Conservation (phyloP, 2,329 filamentous ascomycete genomes). For the Xylariaceae sp. region DNA sequence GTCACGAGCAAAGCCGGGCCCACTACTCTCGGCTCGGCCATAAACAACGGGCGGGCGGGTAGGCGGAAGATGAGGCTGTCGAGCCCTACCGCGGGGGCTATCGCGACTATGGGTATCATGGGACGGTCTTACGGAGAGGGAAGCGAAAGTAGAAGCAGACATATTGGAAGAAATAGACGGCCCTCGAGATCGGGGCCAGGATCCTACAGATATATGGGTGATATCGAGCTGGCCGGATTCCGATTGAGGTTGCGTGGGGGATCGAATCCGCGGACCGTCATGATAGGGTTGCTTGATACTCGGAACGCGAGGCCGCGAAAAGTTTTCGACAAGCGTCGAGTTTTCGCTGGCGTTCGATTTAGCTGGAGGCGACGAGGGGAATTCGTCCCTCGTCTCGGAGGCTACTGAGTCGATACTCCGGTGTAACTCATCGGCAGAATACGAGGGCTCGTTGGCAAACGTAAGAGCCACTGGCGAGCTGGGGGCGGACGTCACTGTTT, state of each 20-base stretch:
- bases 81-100: conserved; percentile 32
- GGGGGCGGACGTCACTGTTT: conserved; percentile 30
- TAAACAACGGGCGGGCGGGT: conserved; percentile 42
- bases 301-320: conserved; percentile 63
- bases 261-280: conserved; percentile 43
- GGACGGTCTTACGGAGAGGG: conserved; percentile 47
- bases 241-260: conserved; percentile 34
- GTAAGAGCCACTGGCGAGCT: conserved; percentile 31
- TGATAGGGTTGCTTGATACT: conserved; percentile 54
- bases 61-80: conserved; percentile 34
- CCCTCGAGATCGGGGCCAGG: conserved; percentile 53
- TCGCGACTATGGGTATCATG: conserved; percentile 47
- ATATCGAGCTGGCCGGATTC: conserved; percentile 35
- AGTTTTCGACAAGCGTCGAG: conserved; percentile 56
- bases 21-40: conserved; percentile 45
- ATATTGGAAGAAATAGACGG: conserved; percentile 56
- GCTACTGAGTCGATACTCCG: conserved; percentile 30
- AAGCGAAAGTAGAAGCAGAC: conserved; percentile 54
- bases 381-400: conserved; percentile 36
- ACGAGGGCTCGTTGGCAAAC: conserved; percentile 29
- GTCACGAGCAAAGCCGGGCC: conserved; percentile 44
- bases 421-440: conserved; percentile 30
- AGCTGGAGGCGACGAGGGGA: conserved; percentile 31
- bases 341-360: conserved; percentile 42
- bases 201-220: conserved; percentile 25